A percentile compares a stretch with the other conserved stretches of the same genome.
phyloP scores from a whole-genome alignment of 345 rosid species.

The Laguncularia racemosa region DNA sequence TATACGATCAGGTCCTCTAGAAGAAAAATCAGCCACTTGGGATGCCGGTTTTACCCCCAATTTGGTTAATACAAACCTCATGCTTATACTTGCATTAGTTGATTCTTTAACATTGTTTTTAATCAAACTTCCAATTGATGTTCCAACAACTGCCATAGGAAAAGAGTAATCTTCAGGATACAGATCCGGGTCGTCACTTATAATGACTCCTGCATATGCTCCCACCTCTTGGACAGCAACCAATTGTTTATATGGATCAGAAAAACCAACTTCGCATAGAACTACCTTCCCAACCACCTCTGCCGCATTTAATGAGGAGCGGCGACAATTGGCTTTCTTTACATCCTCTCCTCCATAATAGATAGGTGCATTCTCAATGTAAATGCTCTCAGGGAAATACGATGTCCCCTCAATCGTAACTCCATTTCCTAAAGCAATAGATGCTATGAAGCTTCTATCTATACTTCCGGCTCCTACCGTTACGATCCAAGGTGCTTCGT shows the following conservation, averaged over 20 bases:
- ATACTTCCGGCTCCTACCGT: slow-evolving; percentile 37
- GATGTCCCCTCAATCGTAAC: slow-evolving; percentile 20
- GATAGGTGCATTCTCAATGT: slow-evolving; percentile 17
- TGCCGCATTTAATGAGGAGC: slow-evolving; percentile 12
- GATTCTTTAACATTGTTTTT: slow-evolving; percentile 3
- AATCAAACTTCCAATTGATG: slow-evolving; percentile 8
- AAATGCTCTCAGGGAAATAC: slow-evolving; percentile 19
- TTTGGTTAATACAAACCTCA: slow-evolving; percentile 24
- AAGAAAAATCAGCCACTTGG: slow-evolving; percentile 51
- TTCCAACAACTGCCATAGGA: slow-evolving; percentile 18
- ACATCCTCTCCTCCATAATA: slow-evolving; percentile 15
- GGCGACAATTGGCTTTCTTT: slow-evolving; percentile 15
- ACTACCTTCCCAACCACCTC: slow-evolving; percentile 31
- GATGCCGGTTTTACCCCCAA: slow-evolving; percentile 38
- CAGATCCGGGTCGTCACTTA: slow-evolving; percentile 11
- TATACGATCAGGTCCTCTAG: slow-evolving; percentile 53
- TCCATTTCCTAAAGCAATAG: slow-evolving; percentile 20
- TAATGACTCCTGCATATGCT: slow-evolving; percentile 27
- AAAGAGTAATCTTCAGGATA: slow-evolving; percentile 12
- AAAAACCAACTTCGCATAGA: slow-evolving; percentile 10
- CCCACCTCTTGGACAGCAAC: slow-evolving; percentile 20
- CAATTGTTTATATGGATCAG: slow-evolving; percentile 4
- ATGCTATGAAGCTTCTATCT: slow-evolving; percentile 26
- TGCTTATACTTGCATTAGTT: slow-evolving; percentile 16
- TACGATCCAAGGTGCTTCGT: slow-evolving; percentile 44